Base-by-base conservation (phyloP, 805 yeast species). In the Saturnispora dispora region DNA sequence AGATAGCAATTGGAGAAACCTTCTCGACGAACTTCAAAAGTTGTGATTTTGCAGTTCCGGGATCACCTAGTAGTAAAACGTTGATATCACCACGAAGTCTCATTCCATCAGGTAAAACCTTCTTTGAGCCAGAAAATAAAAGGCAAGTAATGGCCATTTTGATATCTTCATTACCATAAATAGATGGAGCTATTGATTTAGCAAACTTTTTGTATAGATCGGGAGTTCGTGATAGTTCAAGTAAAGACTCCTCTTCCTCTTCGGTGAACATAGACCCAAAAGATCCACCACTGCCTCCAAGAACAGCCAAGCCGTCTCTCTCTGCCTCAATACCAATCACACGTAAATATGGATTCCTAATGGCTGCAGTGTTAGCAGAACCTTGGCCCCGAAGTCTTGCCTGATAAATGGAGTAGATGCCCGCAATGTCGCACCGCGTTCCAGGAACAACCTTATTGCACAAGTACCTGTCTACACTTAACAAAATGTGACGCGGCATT, bases 11-110 rank as follows among this genome's bases (percentile, higher is more conserved):
- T 11, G 98, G 98, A 4, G 96, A 81, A 20, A 87, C 89, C 63
- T 91, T 90, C 65, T 93, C 98, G 18, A 89, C 98, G 59, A 91
- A 93, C 67, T 93, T 93, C 62, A 93, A 76, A 55, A 93, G 71
- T 72, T 93, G 99, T 10, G 99, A 93, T 67, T 93, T 93, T 47
- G 99, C 98, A 20, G 99, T 93, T 72, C 99, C 99, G 23, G 99
- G 99, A 63, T 93, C 99, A 70, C 99, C 99, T 36, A 95, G 74
- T 47, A 93, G 67, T 48, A 93, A 74, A 10, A 93, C 96, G 63
- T 93, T 93, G 61, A 93, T 88, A 66, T 93, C 99, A 59, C 99
- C 99, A 74, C 99, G 82, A 52, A 93, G 76, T 62, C 96, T 75
- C 91, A 90, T 87, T 15, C 96, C 96, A 69, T 93, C 99, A 0